These are phyloP conservation scores for Candida khao-thaluensis DNA, from an alignment of 805 yeast genomes.

Conservation along the genomic window DNA sequence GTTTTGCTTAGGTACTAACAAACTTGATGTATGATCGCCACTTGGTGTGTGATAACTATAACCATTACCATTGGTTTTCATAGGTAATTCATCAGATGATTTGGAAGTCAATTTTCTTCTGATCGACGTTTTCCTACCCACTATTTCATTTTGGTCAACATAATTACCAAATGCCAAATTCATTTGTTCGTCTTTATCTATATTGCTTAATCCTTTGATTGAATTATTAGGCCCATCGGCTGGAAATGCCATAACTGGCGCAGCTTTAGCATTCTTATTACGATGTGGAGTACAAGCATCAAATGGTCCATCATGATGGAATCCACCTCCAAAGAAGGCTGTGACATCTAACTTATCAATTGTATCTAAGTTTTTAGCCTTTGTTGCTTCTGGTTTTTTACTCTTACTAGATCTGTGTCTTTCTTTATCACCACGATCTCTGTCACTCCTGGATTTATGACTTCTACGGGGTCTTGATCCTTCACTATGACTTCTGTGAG, in stretches of 20 bases:
- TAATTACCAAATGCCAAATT: conserved; percentile 76
- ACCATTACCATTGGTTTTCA: conserved; percentile 20
- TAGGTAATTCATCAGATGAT: conserved; percentile 15
- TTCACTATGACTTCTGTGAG: conserved; percentile 18
- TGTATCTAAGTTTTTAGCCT: conserved; percentile 80
- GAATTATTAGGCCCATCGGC: conserved; percentile 91
- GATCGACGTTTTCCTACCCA: conserved; percentile 24
- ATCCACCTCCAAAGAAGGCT: conserved; percentile 88
- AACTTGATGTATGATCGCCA: conserved; percentile 20
- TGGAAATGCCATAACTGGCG: conserved; percentile 96
- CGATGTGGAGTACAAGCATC: conserved; percentile 98
- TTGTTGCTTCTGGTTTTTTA: conserved; percentile 42
- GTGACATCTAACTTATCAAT: conserved; percentile 96
- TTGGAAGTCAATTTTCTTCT: conserved; percentile 13
- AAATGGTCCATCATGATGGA: conserved; percentile 99
- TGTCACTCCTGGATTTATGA: conserved; percentile 15
- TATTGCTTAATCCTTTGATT: conserved; percentile 61
- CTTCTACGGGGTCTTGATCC: conserved; percentile 12
- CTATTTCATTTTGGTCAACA: conserved; percentile 45
- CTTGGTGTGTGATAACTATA: conserved; percentile 8
- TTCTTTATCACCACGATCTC: conserved; percentile 11
- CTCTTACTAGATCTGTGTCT: conserved; percentile 15
- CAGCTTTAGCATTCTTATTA: conserved; percentile 68
- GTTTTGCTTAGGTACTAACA: conserved; percentile 46
- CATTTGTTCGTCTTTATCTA: conserved; percentile 51